Evolutionary conservation across 2,329 filamentous ascomycete genomes (phyloP), one percentile per base, ranked within the genome.

Genomic region (Fusarium sp.): DNA sequence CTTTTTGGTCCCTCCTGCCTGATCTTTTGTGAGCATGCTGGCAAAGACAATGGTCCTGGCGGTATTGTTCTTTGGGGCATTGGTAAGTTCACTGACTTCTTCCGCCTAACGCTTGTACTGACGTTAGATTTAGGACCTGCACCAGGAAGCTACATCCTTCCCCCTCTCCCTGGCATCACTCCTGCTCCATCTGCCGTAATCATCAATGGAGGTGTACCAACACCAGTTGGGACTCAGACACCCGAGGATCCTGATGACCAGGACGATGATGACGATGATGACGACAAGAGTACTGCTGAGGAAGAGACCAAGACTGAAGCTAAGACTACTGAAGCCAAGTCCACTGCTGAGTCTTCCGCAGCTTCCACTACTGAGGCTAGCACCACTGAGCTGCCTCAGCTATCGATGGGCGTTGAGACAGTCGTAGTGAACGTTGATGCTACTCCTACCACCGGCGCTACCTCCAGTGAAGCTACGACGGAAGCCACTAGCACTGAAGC

Each of bases 51-150:
- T 22, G 60, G 60, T 4, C 60, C 54, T 22, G 60, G 60, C 2
- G 48, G 57, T 11, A 61, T 61, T 18, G 57, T 64, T 6, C 61
- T 64, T 20, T 64, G 55, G 61, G 61, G 61, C 3, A 61, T 64
- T 28, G 55, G 60, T 59, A 24, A 45, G 60, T 39, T 17, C 6
- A 5, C 7, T 7, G 10, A 24, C 6, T 4, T 20, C 6, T 18
- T 26, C 10, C 5, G 2, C 24, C 4, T 0, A 7, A 9, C 0
- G 1, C 0, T 17, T 7, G 6, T 31, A 44, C 41, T 63, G 2
- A 63, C 10, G 14, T 4, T 12, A 36, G n/a, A 4, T 7, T 24
- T 38, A 63, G 60, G 55, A 7, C 55, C 55, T 13, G 55, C 61
- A 24, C 55, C 61, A 1, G 55, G 61, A 47, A 64, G 44, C 55